phyloP scores from a whole-genome alignment of 1,139 yeast species.

The Martiniozyma asiatica region DNA sequence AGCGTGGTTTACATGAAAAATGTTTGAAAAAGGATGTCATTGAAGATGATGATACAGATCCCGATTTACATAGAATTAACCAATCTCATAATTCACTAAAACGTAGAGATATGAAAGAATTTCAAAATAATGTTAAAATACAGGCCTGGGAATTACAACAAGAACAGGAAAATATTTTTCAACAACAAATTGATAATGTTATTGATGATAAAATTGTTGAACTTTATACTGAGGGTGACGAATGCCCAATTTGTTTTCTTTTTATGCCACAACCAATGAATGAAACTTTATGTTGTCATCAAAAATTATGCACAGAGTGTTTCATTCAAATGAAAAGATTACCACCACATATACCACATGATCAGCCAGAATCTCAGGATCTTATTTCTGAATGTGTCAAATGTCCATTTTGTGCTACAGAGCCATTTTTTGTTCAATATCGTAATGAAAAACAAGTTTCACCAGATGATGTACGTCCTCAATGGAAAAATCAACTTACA shows the following conservation, averaged over 20 bases:
- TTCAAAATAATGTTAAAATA: conserved; percentile 34
- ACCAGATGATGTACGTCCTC: conserved; percentile 53
- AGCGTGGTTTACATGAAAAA: conserved; percentile 49
- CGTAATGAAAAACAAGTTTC: conserved; percentile 2
- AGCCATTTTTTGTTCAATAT: conserved; percentile 3
- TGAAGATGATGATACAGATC: no score
- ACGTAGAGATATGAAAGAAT: conserved; percentile 45
- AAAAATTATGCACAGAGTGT: conserved; percentile 92
- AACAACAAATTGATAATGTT: conserved; percentile 37
- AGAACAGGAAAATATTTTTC: conserved; percentile 37
- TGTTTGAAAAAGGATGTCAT: conserved; percentile 46
- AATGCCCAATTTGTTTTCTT: conserved; percentile 91
- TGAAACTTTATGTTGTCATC: conserved; percentile 80
- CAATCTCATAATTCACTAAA: conserved; percentile 36
- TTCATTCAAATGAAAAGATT: conserved; percentile 89
- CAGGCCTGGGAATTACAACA: conserved; percentile 41
- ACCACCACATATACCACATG: conserved; percentile 94
- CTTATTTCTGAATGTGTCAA: conserved; percentile 77
- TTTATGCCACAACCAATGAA: conserved; percentile 74
- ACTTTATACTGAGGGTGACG: conserved; percentile 56
- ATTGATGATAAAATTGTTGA: conserved; percentile 30
- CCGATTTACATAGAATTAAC: conserved; percentile 46
- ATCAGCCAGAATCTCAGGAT: conserved; percentile 28
- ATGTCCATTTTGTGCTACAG: conserved; percentile 80
- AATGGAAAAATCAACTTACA: conserved; percentile 70